phyloP scores from a whole-genome alignment of 306 rosid genomes.

The Vigna reflexopilosa region DNA sequence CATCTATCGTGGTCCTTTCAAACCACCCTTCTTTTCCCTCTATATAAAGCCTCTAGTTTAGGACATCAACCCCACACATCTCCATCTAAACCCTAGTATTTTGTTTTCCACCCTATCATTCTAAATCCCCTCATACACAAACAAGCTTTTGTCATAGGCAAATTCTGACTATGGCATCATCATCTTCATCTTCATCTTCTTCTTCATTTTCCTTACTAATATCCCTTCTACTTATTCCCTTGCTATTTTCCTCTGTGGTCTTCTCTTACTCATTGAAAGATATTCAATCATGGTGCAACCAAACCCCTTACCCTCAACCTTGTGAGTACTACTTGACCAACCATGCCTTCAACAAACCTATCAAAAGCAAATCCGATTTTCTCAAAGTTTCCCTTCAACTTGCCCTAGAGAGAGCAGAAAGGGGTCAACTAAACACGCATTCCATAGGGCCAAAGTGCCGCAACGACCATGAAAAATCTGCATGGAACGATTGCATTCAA shows the following conservation, averaged over 20 bases:
- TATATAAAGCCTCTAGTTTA: constrained; percentile 40
- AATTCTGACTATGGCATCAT: constrained; percentile 36
- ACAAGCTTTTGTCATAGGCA: neutral
- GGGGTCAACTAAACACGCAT: constrained; percentile 42
- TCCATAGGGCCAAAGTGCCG: constrained; percentile 62
- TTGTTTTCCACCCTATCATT: neutral
- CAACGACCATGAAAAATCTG: constrained; percentile 55
- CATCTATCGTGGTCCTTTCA: neutral
- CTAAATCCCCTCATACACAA: neutral
- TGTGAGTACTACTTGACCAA: constrained; percentile 67
- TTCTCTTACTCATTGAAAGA: constrained; percentile 45
- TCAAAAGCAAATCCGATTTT: constrained; percentile 68
- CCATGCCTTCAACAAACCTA: constrained; percentile 44
- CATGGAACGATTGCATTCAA: constrained; percentile 75
- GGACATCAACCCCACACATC: constrained; percentile 31
- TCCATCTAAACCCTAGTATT: neutral
- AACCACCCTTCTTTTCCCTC: constrained; percentile 26
- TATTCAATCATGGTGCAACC: constrained; percentile 70
- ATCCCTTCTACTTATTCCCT: constrained; percentile 36
- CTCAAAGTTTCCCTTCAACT: constrained; percentile 56
- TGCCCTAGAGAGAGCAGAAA: constrained; percentile 59
- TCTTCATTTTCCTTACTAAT: neutral
- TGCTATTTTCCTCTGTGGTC: constrained; percentile 38
- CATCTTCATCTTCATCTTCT: neutral
- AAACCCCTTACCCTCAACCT: constrained; percentile 83